Evolutionary conservation across 495 filamentous ascomycete genomes (phyloP).

Genomic region (Penicillium macrosclerotiorum): DNA sequence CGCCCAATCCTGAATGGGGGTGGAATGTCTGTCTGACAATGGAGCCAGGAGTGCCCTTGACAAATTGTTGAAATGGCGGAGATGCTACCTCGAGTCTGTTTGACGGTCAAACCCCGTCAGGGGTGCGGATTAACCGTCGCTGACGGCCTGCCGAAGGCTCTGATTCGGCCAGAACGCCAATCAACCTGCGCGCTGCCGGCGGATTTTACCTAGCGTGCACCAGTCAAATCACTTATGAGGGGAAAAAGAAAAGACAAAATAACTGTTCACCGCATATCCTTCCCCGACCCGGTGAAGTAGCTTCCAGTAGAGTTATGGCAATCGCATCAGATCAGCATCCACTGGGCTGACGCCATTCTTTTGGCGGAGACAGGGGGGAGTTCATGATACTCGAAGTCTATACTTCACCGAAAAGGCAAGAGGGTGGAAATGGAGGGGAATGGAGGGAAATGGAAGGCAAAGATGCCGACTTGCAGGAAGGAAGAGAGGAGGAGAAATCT

Average conservation of each 20-base stretch:
- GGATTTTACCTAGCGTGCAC: conserved; percentile 12
- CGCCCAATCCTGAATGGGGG: conserved; percentile 2
- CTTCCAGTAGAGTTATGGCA: neutral
- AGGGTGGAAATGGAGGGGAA: neutral
- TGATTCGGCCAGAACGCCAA: conserved; percentile 16
- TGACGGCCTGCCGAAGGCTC: neutral
- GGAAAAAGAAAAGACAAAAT: conserved; percentile 8
- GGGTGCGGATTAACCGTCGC: conserved; percentile 6
- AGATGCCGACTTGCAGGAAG: neutral
- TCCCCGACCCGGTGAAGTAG: conserved; percentile 2
- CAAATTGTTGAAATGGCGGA: conserved; percentile 16
- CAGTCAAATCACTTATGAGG: conserved; percentile 15
- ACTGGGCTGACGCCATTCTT: conserved; percentile 21
- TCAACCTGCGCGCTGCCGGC: conserved; percentile 16
- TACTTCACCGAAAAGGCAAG: too few species aligned
- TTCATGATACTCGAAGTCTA: too few species aligned
- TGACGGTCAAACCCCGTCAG: conserved; percentile 4
- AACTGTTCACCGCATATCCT: conserved; percentile 4
- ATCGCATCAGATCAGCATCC: conserved; percentile 14
- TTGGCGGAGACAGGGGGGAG: too few species aligned
- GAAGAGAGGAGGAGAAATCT: neutral
- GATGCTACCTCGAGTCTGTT: conserved; percentile 4
- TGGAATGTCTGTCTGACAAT: conserved; percentile 19
- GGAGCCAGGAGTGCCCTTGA: conserved; percentile 7
- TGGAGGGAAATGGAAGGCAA: conserved; percentile 2